Evolutionary conservation across 176 grass and related monocot genomes (phyloP).

Genomic region (Secale cereale): DNA sequence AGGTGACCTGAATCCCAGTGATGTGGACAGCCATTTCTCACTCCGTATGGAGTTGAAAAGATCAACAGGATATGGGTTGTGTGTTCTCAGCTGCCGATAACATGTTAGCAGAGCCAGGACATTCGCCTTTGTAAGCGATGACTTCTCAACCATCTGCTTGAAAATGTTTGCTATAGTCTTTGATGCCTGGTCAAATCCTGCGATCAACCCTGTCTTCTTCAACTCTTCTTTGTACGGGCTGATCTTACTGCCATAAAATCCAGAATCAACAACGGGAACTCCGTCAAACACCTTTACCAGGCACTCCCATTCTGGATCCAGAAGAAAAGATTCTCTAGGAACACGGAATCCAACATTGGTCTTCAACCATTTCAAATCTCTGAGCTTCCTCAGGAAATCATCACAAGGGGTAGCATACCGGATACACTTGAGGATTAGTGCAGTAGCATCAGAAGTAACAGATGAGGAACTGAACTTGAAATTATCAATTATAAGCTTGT

Average conservation of each 20-base stretch:
- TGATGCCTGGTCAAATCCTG: slow-evolving; percentile 26
- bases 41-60: slow-evolving; percentile 26
- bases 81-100: slow-evolving; percentile 23
- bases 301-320: slow-evolving; percentile 41
- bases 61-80: not conserved
- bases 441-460: slow-evolving; percentile 38
- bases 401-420: not conserved
- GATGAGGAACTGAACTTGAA: slow-evolving; percentile 44
- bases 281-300: slow-evolving; percentile 35
- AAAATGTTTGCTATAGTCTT: slow-evolving; percentile 36
- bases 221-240: slow-evolving; percentile 45
- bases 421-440: slow-evolving; percentile 55
- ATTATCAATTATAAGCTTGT: slow-evolving; percentile 44
- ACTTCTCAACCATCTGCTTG: slow-evolving; percentile 10
- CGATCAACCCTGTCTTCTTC: slow-evolving; percentile 39
- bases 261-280: slow-evolving; percentile 46
- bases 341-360: slow-evolving; percentile 56
- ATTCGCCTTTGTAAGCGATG: slow-evolving; percentile 24
- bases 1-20: slow-evolving; percentile 49
- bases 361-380: slow-evolving; percentile 47
- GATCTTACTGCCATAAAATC: slow-evolving; percentile 45
- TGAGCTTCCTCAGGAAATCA: slow-evolving; percentile 37
- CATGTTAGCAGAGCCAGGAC: slow-evolving; percentile 38
- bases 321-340: slow-evolving; percentile 41
- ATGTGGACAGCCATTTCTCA: slow-evolving; percentile 56